Conservation (phyloP, 2,329 filamentous ascomycete species). For the Colletotrichum phormii region DNA sequence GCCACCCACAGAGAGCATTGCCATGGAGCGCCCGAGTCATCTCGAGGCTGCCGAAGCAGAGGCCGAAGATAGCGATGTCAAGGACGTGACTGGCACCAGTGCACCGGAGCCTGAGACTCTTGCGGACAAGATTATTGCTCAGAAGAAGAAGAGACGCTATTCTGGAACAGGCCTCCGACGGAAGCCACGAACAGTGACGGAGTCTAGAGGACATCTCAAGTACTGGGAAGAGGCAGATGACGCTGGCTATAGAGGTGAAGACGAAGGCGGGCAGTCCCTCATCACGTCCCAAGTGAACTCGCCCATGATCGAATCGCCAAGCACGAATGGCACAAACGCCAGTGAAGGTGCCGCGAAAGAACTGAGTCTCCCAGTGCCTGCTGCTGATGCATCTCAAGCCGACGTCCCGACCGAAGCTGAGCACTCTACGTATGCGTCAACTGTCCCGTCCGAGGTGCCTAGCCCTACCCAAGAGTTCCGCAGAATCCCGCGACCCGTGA, state of each 20-base stretch:
- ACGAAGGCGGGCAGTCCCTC: constrained; percentile 52
- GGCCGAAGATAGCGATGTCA: constrained; percentile 52
- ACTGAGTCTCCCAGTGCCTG: constrained; percentile 17
- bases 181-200: constrained; percentile 78
- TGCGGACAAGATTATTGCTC: constrained; percentile 52
- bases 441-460: constrained; percentile 49
- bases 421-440: constrained; percentile 26
- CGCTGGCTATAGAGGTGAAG: constrained; percentile 79
- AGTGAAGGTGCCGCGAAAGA: constrained; percentile 1
- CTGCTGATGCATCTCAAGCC: constrained; percentile 11
- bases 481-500: constrained; percentile 71
- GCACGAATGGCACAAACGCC: constrained; percentile 8
- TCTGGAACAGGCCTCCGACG: constrained; percentile 86
- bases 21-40: constrained; percentile 22
- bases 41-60: constrained; percentile 4
- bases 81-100: constrained; percentile 72
- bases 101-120: constrained; percentile 72
- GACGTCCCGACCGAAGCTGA: constrained; percentile 8
- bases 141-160: constrained; percentile 75
- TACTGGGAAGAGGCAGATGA: constrained; percentile 93
- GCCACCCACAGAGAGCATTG: constrained; percentile 16
- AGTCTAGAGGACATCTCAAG: constrained; percentile 81
- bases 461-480: constrained; percentile 52
- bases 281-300: constrained; percentile 34
- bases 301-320: constrained; percentile 31